Evolutionary conservation across 257 asterid species (phyloP).

Genomic region (Striga asiatica): DNA sequence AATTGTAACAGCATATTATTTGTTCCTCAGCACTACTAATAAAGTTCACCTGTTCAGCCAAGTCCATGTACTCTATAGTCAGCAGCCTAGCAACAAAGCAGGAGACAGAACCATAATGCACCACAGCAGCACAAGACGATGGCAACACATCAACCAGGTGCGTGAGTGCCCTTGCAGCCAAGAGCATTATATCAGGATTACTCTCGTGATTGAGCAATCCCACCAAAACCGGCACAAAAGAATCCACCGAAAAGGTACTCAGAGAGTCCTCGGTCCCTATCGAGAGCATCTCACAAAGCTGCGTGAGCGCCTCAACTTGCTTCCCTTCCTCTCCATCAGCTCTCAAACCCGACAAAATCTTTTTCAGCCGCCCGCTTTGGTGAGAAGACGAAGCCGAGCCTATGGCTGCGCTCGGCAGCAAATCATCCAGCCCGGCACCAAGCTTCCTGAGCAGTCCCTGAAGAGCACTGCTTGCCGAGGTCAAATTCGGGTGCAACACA

Average conservation of each 20-base stretch:
- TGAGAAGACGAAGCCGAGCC: conserved; percentile 84
- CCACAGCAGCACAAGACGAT: conserved; percentile 92
- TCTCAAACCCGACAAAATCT: conserved; percentile 81
- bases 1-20: not conserved
- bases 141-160: conserved; percentile 97
- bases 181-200: conserved; percentile 92
- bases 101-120: conserved; percentile 94
- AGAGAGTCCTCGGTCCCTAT: conserved; percentile 93
- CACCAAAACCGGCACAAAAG: conserved; percentile 94
- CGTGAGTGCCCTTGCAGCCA: conserved; percentile 96
- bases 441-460: conserved; percentile 83
- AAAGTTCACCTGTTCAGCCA: conserved; percentile 90
- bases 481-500: conserved; percentile 68
- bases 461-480: conserved; percentile 91
- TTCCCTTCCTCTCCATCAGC: conserved; percentile 98
- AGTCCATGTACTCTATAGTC: conserved; percentile 96
- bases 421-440: conserved; percentile 95
- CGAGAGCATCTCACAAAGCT: conserved; percentile 90
- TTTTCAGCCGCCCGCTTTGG: conserved; percentile 78
- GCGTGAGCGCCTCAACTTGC: conserved; percentile 91
- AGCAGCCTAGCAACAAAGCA: conserved; percentile 89
- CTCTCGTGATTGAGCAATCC: conserved; percentile 85
- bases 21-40: conserved; percentile 1
- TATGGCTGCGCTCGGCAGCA: conserved; percentile 82
- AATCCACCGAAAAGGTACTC: conserved; percentile 88